Conservation (phyloP, 106 monocot genomes). For the Chionographis japonica region DNA sequence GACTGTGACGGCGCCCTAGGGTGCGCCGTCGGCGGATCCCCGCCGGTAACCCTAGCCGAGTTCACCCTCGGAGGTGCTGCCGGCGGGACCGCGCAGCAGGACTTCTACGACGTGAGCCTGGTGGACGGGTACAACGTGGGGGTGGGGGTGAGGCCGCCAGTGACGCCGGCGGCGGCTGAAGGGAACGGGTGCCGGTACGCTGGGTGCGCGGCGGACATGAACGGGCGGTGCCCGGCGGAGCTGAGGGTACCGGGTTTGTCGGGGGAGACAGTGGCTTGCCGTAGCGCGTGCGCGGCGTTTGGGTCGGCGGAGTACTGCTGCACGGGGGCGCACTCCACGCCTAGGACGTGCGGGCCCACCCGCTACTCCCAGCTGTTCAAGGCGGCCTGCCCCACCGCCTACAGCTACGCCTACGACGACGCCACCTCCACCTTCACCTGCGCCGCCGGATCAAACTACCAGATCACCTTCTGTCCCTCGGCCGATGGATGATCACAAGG, state of each 20-base stretch:
- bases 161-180: background rate
- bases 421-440: slow-evolving; percentile 64
- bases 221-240: slow-evolving; percentile 51
- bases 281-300: slow-evolving; percentile 53
- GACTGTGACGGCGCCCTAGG: slow-evolving; percentile 43
- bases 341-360: slow-evolving; percentile 51
- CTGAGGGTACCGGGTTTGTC: slow-evolving; percentile 28
- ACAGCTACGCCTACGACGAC: slow-evolving; percentile 78
- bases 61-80: slow-evolving; percentile 74
- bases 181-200: slow-evolving; percentile 35
- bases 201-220: slow-evolving; percentile 57
- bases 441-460: slow-evolving; percentile 30
- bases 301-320: slow-evolving; percentile 51
- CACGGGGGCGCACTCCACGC: slow-evolving; percentile 42
- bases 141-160: slow-evolving; percentile 37
- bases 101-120: slow-evolving; percentile 80
- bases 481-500: background rate
- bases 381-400: slow-evolving; percentile 59
- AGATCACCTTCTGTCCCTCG: slow-evolving; percentile 58
- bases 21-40: slow-evolving; percentile 41
- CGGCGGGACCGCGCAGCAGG: slow-evolving; percentile 6
- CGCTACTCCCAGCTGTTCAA: slow-evolving; percentile 63
- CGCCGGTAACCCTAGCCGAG: slow-evolving; percentile 63
- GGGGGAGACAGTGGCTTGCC: slow-evolving; percentile 24
- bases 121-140: slow-evolving; percentile 69